Percentiles rank a stretch among this genome's conserved stretches.
Evolutionary conservation across 345 rosid species (phyloP).

Genomic region (Psidium friedrichsthalianum): DNA sequence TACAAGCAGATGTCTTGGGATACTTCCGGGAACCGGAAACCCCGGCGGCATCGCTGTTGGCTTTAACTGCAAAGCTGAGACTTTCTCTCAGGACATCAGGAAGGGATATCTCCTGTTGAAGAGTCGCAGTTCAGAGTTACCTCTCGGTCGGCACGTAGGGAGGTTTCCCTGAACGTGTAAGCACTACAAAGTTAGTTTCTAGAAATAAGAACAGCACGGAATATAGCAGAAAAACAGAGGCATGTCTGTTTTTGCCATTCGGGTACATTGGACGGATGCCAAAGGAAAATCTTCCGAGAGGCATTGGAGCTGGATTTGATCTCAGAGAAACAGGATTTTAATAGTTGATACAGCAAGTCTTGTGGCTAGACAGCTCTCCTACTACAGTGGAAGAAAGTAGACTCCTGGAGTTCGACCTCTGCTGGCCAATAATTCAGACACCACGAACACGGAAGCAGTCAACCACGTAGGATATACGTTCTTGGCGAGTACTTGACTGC

Average conservation of each 20-base stretch:
- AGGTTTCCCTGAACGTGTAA: background rate
- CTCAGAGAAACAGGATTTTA: background rate
- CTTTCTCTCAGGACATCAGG: background rate
- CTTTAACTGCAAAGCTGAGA: background rate
- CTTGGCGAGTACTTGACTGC: too few relatives aligned
- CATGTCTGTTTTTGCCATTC: background rate
- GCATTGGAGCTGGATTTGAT: background rate
- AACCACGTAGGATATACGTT: background rate
- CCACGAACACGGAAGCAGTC: background rate
- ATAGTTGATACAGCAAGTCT: background rate
- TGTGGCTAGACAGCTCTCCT: background rate
- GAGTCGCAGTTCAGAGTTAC: background rate
- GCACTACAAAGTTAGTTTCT: background rate
- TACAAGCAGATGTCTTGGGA: conserved; percentile 2
- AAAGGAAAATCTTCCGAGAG: background rate
- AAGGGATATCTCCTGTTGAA: background rate
- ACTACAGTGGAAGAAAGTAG: background rate
- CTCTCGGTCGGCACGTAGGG: background rate
- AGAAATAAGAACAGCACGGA: background rate
- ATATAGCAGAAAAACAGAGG: background rate
- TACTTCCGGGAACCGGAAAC: background rate
- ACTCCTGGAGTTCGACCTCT: background rate
- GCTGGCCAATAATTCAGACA: background rate
- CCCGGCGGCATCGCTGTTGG: background rate
- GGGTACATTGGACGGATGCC: background rate